phyloP scores from a whole-genome alignment of 2,329 filamentous ascomycete species.

The Pezicula carpinea region DNA sequence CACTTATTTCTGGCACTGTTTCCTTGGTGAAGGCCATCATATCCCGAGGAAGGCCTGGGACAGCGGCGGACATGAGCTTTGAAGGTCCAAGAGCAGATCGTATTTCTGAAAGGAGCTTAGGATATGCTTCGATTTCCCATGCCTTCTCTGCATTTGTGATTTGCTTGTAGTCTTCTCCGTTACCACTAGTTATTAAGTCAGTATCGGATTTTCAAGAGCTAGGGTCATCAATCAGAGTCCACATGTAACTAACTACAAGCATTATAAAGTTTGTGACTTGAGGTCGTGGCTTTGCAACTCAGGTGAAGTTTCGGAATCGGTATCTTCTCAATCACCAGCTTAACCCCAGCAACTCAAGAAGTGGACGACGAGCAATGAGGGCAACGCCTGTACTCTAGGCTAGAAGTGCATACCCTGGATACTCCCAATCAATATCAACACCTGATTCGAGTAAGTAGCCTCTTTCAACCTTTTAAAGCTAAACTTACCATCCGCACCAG shows the following conservation, averaged over 20 bases:
- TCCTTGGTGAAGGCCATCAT: slow-evolving; percentile 62
- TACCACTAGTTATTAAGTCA: slow-evolving; percentile 42
- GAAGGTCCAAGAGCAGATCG: slow-evolving; percentile 48
- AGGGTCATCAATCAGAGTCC: not conserved
- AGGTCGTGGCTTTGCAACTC: too few species aligned
- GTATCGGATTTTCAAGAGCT: not conserved
- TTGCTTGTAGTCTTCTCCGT: slow-evolving; percentile 65
- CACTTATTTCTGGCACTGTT: slow-evolving; percentile 53
- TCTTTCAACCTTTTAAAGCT: not conserved
- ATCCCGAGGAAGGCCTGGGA: slow-evolving; percentile 59
- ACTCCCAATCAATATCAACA: slow-evolving; percentile 47
- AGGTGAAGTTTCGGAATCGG: too few species aligned
- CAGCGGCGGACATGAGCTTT: slow-evolving; percentile 63
- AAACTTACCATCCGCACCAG: slow-evolving; percentile 57
- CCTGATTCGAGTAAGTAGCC: slow-evolving; percentile 13
- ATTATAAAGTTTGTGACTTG: too few species aligned
- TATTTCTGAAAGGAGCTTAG: slow-evolving; percentile 53
- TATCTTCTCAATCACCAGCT: too few species aligned
- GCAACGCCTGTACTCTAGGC: not conserved
- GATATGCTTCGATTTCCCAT: slow-evolving; percentile 60
- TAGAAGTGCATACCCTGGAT: slow-evolving; percentile 38
- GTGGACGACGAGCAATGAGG: too few species aligned
- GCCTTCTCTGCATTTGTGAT: slow-evolving; percentile 55
- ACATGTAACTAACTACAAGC: too few species aligned
- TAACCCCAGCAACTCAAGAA: too few species aligned